Percentiles rank a stretch among this genome's conserved stretches.
phyloP scores from a whole-genome alignment of 2,329 filamentous ascomycete genomes.

The Colletotrichum sp. region DNA sequence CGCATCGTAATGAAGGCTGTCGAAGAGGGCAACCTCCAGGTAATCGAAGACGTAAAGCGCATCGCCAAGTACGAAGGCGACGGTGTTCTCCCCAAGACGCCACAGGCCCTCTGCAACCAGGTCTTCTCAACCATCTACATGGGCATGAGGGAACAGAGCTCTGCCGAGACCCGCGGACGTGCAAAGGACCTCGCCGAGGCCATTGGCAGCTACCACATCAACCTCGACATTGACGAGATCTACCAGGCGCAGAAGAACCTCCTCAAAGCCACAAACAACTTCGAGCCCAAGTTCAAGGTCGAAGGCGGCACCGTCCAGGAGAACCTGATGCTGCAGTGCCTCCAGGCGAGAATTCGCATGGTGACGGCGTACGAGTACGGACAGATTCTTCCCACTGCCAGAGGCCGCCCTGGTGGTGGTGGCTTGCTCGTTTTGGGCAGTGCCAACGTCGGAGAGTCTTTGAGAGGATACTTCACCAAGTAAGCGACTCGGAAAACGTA shows the following conservation, averaged over 20 bases:
- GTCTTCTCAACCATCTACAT: slow-evolving; percentile 64
- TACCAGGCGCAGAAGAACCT: slow-evolving; percentile 66
- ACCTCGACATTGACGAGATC: slow-evolving; percentile 76
- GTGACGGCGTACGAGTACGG: slow-evolving; percentile 65
- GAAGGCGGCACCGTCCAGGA: slow-evolving; percentile 67
- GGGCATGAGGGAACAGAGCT: slow-evolving; percentile 73
- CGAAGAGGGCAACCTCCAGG: slow-evolving; percentile 41
- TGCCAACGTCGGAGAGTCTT: slow-evolving; percentile 63
- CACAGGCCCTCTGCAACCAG: slow-evolving; percentile 60
- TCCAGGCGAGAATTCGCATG: slow-evolving; percentile 60
- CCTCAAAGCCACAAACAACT: slow-evolving; percentile 62
- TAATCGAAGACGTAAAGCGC: slow-evolving; percentile 42
- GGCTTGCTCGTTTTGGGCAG: slow-evolving; percentile 71
- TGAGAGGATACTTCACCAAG: slow-evolving; percentile 66
- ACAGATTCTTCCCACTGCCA: slow-evolving; percentile 65
- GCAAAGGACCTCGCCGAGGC: slow-evolving; percentile 63
- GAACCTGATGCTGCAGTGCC: slow-evolving; percentile 65
- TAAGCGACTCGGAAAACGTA: slow-evolving; percentile 30
- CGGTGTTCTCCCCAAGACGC: slow-evolving; percentile 49
- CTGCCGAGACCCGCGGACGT: slow-evolving; percentile 68
- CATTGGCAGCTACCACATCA: slow-evolving; percentile 75
- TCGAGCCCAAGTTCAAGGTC: slow-evolving; percentile 61
- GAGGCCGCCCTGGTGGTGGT: slow-evolving; percentile 59
- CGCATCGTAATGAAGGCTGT: slow-evolving; percentile 59
- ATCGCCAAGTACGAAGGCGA: slow-evolving; percentile 31